Evolutionary conservation across 441 rosid species (phyloP).

Genomic region (Corymbia citriodora): DNA sequence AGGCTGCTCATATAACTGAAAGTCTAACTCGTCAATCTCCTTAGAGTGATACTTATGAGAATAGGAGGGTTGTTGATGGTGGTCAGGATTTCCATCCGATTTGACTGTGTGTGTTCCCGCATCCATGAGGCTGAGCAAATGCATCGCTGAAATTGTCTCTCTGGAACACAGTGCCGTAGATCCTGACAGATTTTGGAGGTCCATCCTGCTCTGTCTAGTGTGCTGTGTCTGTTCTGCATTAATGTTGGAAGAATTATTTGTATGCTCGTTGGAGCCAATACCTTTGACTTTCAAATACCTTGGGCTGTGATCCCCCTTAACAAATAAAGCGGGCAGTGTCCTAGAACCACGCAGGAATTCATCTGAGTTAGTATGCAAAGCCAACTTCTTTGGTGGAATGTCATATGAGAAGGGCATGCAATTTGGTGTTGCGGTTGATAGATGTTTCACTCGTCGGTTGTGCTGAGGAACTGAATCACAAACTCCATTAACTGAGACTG

Average conservation of each 20-base stretch:
- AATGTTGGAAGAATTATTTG: constrained; percentile 31
- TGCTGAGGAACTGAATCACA: constrained; percentile 39
- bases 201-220: constrained; percentile 30
- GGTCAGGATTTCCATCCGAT: constrained; percentile 35
- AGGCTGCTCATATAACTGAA: constrained; percentile 31
- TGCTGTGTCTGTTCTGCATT: constrained; percentile 30
- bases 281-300: constrained; percentile 34
- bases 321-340: constrained; percentile 18
- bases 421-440: constrained; percentile 41
- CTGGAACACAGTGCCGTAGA: constrained; percentile 49
- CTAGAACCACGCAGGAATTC: constrained; percentile 23
- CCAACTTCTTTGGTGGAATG: constrained; percentile 23
- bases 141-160: constrained; percentile 85
- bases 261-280: constrained; percentile 34
- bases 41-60: constrained; percentile 33
- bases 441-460: constrained; percentile 36
- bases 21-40: constrained; percentile 31
- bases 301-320: constrained; percentile 19
- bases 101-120: constrained; percentile 45
- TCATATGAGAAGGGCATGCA: constrained; percentile 29
- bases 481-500: constrained; percentile 9
- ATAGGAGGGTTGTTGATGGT: constrained; percentile 37
- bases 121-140: constrained; percentile 92
- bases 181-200: constrained; percentile 19
- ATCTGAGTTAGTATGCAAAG: constrained; percentile 24